These are phyloP conservation scores for Rhizomucor miehei DNA, from an alignment of 371 early-diverging fungal species.

Conservation along the genomic window DNA sequence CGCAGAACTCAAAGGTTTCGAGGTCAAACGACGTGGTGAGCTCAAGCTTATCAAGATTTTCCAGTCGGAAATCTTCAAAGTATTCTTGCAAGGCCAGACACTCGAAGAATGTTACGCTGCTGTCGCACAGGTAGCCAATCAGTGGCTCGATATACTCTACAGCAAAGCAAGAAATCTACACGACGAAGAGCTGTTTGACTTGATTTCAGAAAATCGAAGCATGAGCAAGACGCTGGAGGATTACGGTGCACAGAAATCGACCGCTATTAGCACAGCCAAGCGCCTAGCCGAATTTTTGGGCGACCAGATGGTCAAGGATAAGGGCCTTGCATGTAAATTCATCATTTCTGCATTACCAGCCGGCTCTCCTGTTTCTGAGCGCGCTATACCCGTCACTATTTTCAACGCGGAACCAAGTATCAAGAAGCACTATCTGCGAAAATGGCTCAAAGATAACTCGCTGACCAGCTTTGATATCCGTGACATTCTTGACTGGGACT, in stretches of 20 bases:
- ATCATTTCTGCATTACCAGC: conserved; percentile 90
- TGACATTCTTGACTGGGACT: conserved; percentile 98
- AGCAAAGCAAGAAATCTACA: conserved; percentile 80
- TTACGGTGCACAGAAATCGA: conserved; percentile 94
- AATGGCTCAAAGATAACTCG: conserved; percentile 89
- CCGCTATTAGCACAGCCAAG: conserved; percentile 93
- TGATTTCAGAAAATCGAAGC: conserved; percentile 97
- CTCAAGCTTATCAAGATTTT: conserved; percentile 98
- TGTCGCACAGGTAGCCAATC: conserved; percentile 89
- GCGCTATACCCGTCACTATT: conserved; percentile 97
- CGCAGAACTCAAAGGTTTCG: conserved; percentile 99
- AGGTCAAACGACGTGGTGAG: conserved; percentile 99
- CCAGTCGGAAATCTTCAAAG: conserved; percentile 94
- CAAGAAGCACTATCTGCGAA: conserved; percentile 83
- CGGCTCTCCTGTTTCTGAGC: conserved; percentile 91
- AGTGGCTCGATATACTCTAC: conserved; percentile 97
- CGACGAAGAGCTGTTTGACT: conserved; percentile 93
- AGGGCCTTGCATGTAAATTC: conserved; percentile 96
- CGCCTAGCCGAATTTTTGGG: conserved; percentile 98
- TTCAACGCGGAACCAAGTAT: conserved; percentile 86
- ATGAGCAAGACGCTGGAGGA: conserved; percentile 96
- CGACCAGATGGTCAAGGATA: conserved; percentile 97
- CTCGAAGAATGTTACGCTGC: conserved; percentile 91
- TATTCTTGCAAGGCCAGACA: conserved; percentile 86
- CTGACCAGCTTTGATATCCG: conserved; percentile 79